phyloP scores from a whole-genome alignment of 352 stramenopile species.

The Globisporangium polare region DNA sequence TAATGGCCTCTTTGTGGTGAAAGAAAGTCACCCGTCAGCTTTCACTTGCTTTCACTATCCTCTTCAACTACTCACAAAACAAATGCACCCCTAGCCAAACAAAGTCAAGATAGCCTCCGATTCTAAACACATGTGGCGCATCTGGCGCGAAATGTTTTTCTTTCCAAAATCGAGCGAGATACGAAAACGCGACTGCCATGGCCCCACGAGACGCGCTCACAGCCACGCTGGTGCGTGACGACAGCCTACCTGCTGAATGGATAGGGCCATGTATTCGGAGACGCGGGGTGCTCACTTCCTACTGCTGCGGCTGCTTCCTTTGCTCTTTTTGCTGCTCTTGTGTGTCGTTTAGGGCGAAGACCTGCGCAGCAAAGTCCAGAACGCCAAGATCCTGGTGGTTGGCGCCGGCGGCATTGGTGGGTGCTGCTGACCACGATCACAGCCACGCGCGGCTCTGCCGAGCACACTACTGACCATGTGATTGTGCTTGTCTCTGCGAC shows the following conservation, averaged over 20 bases:
- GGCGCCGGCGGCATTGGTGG: slow-evolving; percentile 97
- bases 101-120: background rate
- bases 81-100: background rate
- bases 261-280: background rate
- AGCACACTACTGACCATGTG: background rate
- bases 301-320: background rate
- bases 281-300: background rate
- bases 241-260: background rate
- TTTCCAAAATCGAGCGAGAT: background rate
- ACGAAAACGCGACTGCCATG: slow-evolving; percentile 16
- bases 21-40: background rate
- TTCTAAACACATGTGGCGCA: background rate
- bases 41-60: no score
- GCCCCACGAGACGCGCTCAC: slow-evolving; percentile 15
- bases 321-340: background rate
- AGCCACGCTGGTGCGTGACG: slow-evolving; percentile 48
- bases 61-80: background rate
- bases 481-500: background rate
- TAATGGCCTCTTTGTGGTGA: background rate
- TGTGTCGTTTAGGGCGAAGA: slow-evolving; percentile 37
- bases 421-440: slow-evolving; percentile 3
- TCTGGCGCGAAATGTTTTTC: background rate
- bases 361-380: slow-evolving; percentile 66
- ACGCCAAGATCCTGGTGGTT: slow-evolving; percentile 93
- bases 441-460: background rate